These are phyloP conservation scores for Pezicula rhizophila DNA, from an alignment of 2,329 filamentous ascomycete genomes.

Conservation along the genomic window DNA sequence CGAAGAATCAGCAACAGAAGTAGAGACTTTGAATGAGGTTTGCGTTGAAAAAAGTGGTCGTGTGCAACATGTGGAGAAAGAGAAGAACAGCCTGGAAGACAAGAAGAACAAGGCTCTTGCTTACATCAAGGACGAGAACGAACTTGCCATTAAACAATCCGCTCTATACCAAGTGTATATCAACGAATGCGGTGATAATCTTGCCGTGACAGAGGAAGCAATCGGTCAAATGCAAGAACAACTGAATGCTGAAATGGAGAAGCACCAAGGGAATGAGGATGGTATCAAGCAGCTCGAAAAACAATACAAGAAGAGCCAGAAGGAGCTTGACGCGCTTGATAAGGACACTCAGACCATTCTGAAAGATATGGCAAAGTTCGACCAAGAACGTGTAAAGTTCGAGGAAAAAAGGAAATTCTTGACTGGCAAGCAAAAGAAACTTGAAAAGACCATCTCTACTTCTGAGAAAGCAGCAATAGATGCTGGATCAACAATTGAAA, in stretches of 20 bases:
- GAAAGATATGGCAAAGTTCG: constrained; percentile 87
- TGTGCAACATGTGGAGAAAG: constrained; percentile 96
- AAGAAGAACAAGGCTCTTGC: constrained; percentile 94
- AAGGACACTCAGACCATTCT: constrained; percentile 72
- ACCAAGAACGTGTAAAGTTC: constrained; percentile 95
- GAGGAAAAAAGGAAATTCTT: constrained; percentile 98
- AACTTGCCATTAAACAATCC: constrained; percentile 81
- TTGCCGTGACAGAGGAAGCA: constrained; percentile 82
- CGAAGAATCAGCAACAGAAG: constrained; percentile 84
- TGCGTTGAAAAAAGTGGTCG: constrained; percentile 92
- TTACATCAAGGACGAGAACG: constrained; percentile 88
- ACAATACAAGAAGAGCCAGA: constrained; percentile 73
- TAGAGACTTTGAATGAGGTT: constrained; percentile 88
- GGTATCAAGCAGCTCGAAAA: constrained; percentile 87
- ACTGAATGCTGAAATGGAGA: constrained; percentile 81
- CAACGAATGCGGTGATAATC: constrained; percentile 81
- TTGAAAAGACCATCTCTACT: constrained; percentile 78
- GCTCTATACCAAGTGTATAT: constrained; percentile 90
- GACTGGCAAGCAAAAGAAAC: constrained; percentile 83
- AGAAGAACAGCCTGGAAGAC: constrained; percentile 85
- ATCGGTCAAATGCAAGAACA: constrained; percentile 85
- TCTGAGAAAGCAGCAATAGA: constrained; percentile 70
- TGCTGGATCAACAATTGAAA: constrained; percentile 70
- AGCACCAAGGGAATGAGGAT: constrained; percentile 83
- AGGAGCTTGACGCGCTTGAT: constrained; percentile 76